Conservation (phyloP, 257 asterid species). For the Forsythia viridissima region DNA sequence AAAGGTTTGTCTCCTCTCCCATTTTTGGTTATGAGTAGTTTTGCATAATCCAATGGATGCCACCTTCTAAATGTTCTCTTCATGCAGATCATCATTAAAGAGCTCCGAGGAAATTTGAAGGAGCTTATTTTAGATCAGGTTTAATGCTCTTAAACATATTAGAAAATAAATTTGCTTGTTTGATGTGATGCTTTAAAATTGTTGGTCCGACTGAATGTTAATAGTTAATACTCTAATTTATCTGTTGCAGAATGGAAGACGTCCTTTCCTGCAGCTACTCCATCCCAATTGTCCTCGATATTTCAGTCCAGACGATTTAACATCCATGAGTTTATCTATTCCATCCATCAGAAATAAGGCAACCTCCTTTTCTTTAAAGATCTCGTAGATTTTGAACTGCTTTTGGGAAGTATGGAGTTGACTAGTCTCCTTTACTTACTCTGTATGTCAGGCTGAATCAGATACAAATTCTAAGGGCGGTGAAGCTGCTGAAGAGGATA, state of each 20-base stretch:
- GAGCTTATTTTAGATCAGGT: constrained; percentile 87
- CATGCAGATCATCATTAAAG: constrained; percentile 68
- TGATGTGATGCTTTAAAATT: background rate
- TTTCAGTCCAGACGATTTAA: constrained; percentile 65
- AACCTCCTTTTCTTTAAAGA: constrained; percentile 15
- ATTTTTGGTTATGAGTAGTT: constrained; percentile 8
- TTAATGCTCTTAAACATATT: background rate
- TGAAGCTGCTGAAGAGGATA: constrained; percentile 44
- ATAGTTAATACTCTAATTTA: background rate
- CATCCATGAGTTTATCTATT: constrained; percentile 54
- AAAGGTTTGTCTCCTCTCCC: constrained; percentile 55
- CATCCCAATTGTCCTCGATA: constrained; percentile 81
- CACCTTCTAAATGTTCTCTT: constrained; percentile 18
- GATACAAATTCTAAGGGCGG: constrained; percentile 27
- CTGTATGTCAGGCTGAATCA: constrained; percentile 37
- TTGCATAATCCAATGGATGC: constrained; percentile 1
- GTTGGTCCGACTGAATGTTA: background rate
- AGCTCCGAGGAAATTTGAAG: constrained; percentile 56
- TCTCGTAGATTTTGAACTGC: background rate
- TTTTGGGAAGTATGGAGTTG: constrained; percentile 11
- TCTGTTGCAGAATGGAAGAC: constrained; percentile 63
- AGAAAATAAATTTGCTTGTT: background rate
- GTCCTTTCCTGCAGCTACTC: constrained; percentile 80
- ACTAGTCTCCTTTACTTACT: constrained; percentile 9
- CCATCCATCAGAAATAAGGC: constrained; percentile 68